Evolutionary conservation across 2,329 filamentous ascomycete genomes (phyloP), one percentile per base, ranked within the genome.

Genomic region (Cryphonectria radicalis): DNA sequence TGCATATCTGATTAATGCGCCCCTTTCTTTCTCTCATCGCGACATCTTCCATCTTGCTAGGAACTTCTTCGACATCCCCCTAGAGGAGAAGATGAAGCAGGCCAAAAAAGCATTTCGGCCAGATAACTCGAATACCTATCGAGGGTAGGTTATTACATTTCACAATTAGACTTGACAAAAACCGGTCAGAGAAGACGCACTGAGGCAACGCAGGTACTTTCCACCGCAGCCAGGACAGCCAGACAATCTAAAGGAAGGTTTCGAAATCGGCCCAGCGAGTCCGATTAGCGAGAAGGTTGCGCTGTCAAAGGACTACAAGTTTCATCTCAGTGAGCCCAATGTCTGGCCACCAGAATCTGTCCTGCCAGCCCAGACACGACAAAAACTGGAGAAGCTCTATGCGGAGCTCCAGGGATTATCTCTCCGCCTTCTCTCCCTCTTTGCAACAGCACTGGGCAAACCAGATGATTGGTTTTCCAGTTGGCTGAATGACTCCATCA

Each of bases 161-260:
- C 4, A 3, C 3, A 50, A 50, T 4, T n/a, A 4, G 0, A n/a
- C 46, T 22, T 3, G 3, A 32, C 11, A 14, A 14, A 14, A 4
- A 35, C 4, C 10, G 13, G 17, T 2, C 28, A 17, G 32, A 32
- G n/a, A 25, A 32, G 80, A 75, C 66, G 71, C 46, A 10, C n/a
- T 62, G 59, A 70, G 35, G 7, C 71, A 43, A 43, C 50, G 35
- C 68, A 83, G 83, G 69, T 84, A 84, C 73, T 85, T 85, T 65
- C 83, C 83, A 7, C 77, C 79, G 0, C 82, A 84, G 73, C 78
- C 79, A 4, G 79, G 79, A 40, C 77, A 81, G 40, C 72, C 75
- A 7, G 80, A 82, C 63, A 85, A 85, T 57, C 75, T 84, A 6
- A 85, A 85, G 74, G 83, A 84, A 74, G 83, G 83, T 0, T 84